phyloP scores from a whole-genome alignment of 129 eudicot species.

The Ambrosia artemisiifolia region DNA sequence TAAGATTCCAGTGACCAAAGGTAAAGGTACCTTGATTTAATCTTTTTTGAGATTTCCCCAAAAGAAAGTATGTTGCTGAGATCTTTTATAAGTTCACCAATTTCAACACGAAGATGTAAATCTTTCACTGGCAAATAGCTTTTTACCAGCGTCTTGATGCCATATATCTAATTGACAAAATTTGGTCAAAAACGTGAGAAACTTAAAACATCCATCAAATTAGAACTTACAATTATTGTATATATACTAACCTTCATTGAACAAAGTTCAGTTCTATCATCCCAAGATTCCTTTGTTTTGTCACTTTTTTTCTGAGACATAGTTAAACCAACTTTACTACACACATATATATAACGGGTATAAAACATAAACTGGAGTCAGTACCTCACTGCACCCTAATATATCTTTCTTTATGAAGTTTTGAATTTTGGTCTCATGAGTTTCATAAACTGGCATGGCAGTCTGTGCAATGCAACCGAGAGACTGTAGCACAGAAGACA shows the following conservation, averaged over 20 bases:
- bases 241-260: constrained; percentile 64
- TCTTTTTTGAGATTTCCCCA: constrained; percentile 75
- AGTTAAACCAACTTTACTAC: constrained; percentile 1
- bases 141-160: constrained; percentile 80
- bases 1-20: not conserved
- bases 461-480: constrained; percentile 89
- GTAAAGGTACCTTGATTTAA: constrained; percentile 66
- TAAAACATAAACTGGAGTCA: constrained; percentile 11
- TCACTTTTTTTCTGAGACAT: constrained; percentile 53
- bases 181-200: not conserved
- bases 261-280: constrained; percentile 72
- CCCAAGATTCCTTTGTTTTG: constrained; percentile 59
- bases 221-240: not conserved
- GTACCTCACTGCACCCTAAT: constrained; percentile 64
- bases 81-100: constrained; percentile 58
- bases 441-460: constrained; percentile 93
- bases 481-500: constrained; percentile 94
- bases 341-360: not conserved
- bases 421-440: constrained; percentile 78
- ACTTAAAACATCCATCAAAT: not conserved
- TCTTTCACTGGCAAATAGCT: constrained; percentile 91
- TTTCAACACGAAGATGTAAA: constrained; percentile 84
- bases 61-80: constrained; percentile 62
- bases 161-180: constrained; percentile 64
- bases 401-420: constrained; percentile 64